phyloP scores from a whole-genome alignment of 495 filamentous ascomycete species.

The Ascobolus immersus region DNA sequence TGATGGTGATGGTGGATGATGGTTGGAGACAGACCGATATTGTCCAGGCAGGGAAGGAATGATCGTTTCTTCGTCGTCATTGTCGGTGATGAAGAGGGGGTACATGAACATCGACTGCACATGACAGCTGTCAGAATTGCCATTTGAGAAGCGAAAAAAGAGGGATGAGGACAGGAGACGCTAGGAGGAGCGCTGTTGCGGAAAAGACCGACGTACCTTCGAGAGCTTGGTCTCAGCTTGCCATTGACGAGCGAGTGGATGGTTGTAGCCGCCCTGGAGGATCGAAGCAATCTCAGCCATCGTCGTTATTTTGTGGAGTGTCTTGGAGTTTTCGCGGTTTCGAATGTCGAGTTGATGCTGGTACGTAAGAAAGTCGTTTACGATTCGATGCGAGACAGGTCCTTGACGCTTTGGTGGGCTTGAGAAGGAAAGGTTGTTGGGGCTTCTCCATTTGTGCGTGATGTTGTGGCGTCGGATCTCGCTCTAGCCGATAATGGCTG shows the following conservation, averaged over 20 bases:
- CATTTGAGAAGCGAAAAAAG: background rate
- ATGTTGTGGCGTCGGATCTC: too few relatives aligned
- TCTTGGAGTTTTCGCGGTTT: too few relatives aligned
- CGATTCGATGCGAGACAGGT: too few relatives aligned
- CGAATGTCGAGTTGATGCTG: too few relatives aligned
- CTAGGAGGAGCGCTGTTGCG: background rate
- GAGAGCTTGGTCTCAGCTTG: slow-evolving; percentile 92
- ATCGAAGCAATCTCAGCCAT: slow-evolving; percentile 60
- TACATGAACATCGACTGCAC: slow-evolving; percentile 87
- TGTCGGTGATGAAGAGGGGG: slow-evolving; percentile 85
- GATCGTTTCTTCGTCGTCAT: slow-evolving; percentile 68
- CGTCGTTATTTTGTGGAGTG: background rate
- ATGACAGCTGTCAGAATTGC: slow-evolving; percentile 1
- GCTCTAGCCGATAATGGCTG: too few relatives aligned
- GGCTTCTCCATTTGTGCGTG: too few relatives aligned
- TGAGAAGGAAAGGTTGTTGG: too few relatives aligned
- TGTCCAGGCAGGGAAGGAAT: slow-evolving; percentile 80
- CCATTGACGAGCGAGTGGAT: slow-evolving; percentile 76
- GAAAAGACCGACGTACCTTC: slow-evolving; percentile 33
- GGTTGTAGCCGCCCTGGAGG: slow-evolving; percentile 80
- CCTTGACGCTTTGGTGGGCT: too few relatives aligned
- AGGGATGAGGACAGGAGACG: background rate
- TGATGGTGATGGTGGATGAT: background rate
- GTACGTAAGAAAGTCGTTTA: too few relatives aligned
- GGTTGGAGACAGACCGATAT: slow-evolving; percentile 22